Evolutionary conservation across 305 asterid genomes (phyloP), one percentile per base, ranked within the genome.

Genomic region (Lippia alba): DNA sequence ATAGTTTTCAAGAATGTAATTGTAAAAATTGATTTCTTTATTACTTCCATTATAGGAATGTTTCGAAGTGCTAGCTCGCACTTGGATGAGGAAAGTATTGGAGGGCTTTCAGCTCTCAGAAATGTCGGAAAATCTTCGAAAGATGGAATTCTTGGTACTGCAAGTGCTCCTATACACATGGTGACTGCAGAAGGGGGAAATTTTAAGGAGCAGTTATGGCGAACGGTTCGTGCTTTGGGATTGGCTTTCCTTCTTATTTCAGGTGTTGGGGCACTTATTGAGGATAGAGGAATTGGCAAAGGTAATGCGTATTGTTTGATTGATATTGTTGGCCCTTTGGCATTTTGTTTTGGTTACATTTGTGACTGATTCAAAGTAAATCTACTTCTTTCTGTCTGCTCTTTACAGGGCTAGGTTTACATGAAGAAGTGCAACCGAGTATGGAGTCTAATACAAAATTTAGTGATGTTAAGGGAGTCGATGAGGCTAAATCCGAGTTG

Each of bases 201-300:
- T 75, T 84, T 92, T 64, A 92, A 94, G 83, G 96, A 94, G 73
- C 97, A 90, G 80, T 67, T 94, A 63, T 94, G 99, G 97, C 87
- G 99, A 57, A 92, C 99, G 1, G 53, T 94, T 67, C 98, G 99
- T 65, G 86, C 86, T 70, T 84, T 94, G 83, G 98, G 98, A 56
- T 5, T 92, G 81, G 84, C 82, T 48, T 91, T 92, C 86, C 96
- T 92, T 66, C 59, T 88, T 66, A 90, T 94, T 70, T 92, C 98
- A 20, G 98, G 97, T 60, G 72, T 85, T 64, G 98, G 98, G 66
- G 96, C 97, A 33, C 88, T 94, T 58, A 88, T 92, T 72, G 97
- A 92, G 85, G 98, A 90, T 73, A 87, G 89, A 81, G 99, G 98
- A 79, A 92, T 94, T 46, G 88, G 92, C 67, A 94, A 92, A 94